Evolutionary conservation across 2,329 filamentous ascomycete species (phyloP).

Genomic region (Scedosporium dehoogii): DNA sequence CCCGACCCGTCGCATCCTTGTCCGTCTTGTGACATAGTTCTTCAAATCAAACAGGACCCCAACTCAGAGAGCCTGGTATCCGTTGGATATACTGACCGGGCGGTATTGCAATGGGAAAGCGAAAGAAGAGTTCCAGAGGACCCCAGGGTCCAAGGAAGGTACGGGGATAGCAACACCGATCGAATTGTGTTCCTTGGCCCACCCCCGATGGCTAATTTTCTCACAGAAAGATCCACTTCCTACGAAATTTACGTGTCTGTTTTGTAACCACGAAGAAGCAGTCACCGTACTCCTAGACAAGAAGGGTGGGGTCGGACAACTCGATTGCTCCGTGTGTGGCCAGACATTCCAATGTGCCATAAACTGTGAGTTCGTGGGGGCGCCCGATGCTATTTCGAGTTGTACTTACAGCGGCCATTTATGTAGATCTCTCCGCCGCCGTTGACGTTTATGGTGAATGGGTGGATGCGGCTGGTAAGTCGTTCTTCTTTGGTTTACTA

Average conservation of each 20-base stretch:
- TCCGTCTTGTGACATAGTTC: neutral
- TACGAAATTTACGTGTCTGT: slow-evolving; percentile 89
- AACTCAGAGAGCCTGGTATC: neutral
- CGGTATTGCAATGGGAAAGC: slow-evolving; percentile 61
- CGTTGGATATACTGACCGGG: neutral
- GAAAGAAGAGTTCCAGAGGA: slow-evolving; percentile 83
- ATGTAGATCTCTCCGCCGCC: slow-evolving; percentile 69
- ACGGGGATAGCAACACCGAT: slow-evolving; percentile 14
- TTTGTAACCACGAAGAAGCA: slow-evolving; percentile 96
- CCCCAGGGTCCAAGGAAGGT: slow-evolving; percentile 78
- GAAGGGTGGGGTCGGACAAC: slow-evolving; percentile 74
- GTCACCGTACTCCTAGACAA: slow-evolving; percentile 89
- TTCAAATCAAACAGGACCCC: neutral
- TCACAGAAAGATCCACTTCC: slow-evolving; percentile 58
- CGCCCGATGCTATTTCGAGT: neutral
- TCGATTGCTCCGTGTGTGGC: slow-evolving; percentile 87
- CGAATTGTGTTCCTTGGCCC: neutral
- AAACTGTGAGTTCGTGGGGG: slow-evolving; percentile 56
- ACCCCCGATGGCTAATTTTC: neutral
- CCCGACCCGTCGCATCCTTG: neutral
- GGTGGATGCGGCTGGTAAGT: slow-evolving; percentile 71
- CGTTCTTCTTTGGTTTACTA: neutral
- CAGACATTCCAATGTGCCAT: slow-evolving; percentile 89
- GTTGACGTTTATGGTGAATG: slow-evolving; percentile 97
- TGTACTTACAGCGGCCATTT: slow-evolving; percentile 9